Base-by-base conservation (phyloP, 495 filamentous ascomycete genomes). In the Extremus antarcticus region DNA sequence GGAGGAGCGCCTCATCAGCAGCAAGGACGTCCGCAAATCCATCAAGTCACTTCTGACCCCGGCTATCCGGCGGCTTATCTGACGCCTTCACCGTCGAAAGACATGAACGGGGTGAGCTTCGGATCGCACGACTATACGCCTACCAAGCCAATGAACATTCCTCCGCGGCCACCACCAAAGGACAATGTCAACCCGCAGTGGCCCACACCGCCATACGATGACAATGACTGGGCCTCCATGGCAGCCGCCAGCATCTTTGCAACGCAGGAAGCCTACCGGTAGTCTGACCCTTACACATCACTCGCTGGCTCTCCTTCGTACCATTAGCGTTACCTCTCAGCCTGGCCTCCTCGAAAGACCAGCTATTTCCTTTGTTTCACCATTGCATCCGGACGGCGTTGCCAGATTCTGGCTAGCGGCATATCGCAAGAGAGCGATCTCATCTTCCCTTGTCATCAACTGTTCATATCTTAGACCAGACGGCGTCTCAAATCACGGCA, bases 191-290 rank as follows among this genome's bases (percentile, higher is more conserved):
- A 65, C 41, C 78, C 85, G 43, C 88, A 90, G 68, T 95, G 88
- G 86, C 90, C 90, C 23, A 97, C 92, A n/a, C 94, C 94, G 39
- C 92, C 92, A 24, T 94, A 94, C 62, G 83, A 86, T 53, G 90
- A 94, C 63, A 80, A 82, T 55, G 92, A 90, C 67, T 95, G 87
- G 90, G 86, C 82, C 25, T 81, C 83, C n/a, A 81, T 88, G 41
- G 82, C 85, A 19, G 76, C 86, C 22, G 82, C 85, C 3, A 87
- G 83, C 71, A 86, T 88, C 50, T 86, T 87, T 68, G 60, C 60
- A 0, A 57, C 60, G 19, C 60, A 63, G 47, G 57, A 47, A 15
- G 57, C 56, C 0, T 63, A 49, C 40, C 53, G 61, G 39, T 63
- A 47, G 48, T 43, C 45, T 22, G 20, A 4, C 29, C 4, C 29